phyloP scores from a whole-genome alignment of 2,329 filamentous ascomycete species.

The Aspergillus sergii region DNA sequence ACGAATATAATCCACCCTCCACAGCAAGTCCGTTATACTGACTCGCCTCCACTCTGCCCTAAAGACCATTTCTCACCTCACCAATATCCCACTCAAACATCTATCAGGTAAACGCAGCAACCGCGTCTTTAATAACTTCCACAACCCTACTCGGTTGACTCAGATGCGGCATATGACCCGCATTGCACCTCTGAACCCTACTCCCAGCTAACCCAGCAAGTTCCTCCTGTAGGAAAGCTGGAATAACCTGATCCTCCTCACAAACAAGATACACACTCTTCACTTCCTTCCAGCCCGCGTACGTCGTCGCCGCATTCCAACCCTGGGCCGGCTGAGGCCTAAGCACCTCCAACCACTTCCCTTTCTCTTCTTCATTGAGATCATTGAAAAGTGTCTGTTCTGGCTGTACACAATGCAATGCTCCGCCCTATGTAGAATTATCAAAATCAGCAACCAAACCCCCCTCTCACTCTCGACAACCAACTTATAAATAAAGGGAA shows the following conservation, averaged over 20 bases:
- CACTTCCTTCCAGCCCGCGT: background rate
- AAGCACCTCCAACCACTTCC: background rate
- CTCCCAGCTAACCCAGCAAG: background rate
- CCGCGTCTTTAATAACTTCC: background rate
- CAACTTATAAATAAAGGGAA: background rate
- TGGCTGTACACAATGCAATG: background rate
- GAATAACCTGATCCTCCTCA: background rate
- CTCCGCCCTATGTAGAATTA: background rate
- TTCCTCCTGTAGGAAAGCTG: background rate
- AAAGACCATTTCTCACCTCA: too few relatives aligned
- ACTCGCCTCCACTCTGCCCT: too few relatives aligned
- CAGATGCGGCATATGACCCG: background rate
- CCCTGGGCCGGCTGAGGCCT: background rate
- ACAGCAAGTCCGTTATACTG: too few relatives aligned
- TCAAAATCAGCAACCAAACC: background rate
- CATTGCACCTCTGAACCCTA: background rate
- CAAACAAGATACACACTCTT: background rate
- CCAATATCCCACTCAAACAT: background rate
- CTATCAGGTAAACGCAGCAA: background rate
- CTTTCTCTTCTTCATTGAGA: background rate
- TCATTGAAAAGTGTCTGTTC: background rate
- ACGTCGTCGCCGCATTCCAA: background rate
- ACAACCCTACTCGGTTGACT: background rate
- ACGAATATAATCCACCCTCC: rapidly evolving
- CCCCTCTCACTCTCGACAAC: background rate